Conservation (phyloP, 2,329 filamentous ascomycete species). For the Sporothrix schenckii region DNA sequence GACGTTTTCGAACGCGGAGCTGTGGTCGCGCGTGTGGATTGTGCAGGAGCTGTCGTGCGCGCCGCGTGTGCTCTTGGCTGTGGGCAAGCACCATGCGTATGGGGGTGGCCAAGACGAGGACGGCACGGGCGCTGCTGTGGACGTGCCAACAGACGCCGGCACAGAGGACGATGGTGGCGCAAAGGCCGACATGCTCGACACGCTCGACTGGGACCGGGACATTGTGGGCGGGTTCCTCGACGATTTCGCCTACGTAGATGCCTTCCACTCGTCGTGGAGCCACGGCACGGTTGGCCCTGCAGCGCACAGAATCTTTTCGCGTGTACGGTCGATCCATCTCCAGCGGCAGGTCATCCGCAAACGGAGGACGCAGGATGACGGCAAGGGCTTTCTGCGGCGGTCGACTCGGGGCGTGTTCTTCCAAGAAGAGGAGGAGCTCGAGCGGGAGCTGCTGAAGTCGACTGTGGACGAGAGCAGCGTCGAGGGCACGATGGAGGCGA, state of each 20-base stretch:
- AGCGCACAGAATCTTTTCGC: conserved; percentile 7
- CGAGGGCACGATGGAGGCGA: not conserved
- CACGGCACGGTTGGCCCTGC: conserved; percentile 19
- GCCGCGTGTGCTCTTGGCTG: conserved; percentile 23
- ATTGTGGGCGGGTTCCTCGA: conserved; percentile 28
- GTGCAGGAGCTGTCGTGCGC: conserved; percentile 34
- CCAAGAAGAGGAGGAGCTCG: not conserved
- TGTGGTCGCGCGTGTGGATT: conserved; percentile 35
- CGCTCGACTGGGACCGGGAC: conserved; percentile 30
- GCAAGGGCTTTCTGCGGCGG: not conserved
- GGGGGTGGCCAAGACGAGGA: not conserved
- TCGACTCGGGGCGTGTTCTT: not conserved
- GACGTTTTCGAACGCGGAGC: not conserved
- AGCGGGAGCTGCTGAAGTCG: not conserved
- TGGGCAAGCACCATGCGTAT: not conserved
- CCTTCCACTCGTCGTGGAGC: conserved; percentile 27
- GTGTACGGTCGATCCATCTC: conserved; percentile 23
- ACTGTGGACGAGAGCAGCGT: not conserved
- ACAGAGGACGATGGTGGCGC: not conserved
- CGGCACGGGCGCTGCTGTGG: not conserved
- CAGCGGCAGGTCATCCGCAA: conserved; percentile 6
- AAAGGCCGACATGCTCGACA: not conserved
- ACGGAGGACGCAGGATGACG: too few relatives aligned
- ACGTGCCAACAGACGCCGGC: not conserved
- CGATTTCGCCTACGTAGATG: conserved; percentile 17